Percentiles rank a stretch among this genome's conserved stretches.
Evolutionary conservation across 169 alveolate species (phyloP).

Genomic region (Eimeria maxima): DNA sequence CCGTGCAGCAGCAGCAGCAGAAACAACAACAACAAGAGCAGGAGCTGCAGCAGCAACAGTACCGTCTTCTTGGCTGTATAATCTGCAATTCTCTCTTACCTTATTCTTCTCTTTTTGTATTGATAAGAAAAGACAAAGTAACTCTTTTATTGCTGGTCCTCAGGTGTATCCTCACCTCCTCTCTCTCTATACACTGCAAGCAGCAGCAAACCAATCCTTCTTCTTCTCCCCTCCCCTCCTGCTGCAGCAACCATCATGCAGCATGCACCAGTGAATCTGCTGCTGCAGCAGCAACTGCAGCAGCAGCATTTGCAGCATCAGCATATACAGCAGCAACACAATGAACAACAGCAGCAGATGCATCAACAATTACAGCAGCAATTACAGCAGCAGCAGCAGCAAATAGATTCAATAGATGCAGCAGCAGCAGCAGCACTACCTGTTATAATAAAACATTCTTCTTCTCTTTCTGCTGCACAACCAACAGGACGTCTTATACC

Average conservation of each 20-base stretch:
- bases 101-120: not conserved
- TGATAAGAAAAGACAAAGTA: not conserved
- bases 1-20: too few species aligned
- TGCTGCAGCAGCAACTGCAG: constrained; percentile 12
- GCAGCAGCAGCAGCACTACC: not conserved
- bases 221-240: not conserved
- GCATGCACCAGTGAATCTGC: not conserved
- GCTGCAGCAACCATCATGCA: not conserved
- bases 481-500: constrained; percentile 72
- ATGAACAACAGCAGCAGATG: not conserved
- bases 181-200: not conserved
- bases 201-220: too few species aligned
- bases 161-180: not conserved
- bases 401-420: not conserved
- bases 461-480: not conserved
- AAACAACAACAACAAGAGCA: too few species aligned
- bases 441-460: constrained; percentile 14
- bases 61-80: too few species aligned
- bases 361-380: not conserved
- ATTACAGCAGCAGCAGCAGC: constrained; percentile 33
- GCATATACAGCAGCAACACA: not conserved
- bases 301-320: not conserved
- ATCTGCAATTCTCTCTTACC: not conserved
- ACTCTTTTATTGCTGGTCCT: not conserved
- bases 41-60: too few species aligned